A percentile compares a stretch with the other conserved stretches of the same genome.
These are phyloP conservation scores for Alopecurus myosuroides DNA, from an alignment of 176 grass and related monocot species.

Conservation along the genomic window DNA sequence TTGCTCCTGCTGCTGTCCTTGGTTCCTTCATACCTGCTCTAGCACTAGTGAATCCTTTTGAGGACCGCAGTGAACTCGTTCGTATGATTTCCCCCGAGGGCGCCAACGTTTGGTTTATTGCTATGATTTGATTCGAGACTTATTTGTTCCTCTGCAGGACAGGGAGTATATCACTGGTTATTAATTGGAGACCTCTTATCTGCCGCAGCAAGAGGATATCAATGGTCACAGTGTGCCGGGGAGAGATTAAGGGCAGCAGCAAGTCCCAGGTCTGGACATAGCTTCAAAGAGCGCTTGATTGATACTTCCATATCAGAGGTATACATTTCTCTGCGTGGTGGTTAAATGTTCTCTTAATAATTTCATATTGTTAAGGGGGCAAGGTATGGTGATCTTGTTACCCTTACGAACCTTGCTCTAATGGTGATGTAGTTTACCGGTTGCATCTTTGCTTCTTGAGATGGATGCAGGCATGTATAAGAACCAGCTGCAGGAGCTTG, in stretches of 20 bases:
- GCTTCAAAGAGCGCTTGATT: constrained; percentile 10
- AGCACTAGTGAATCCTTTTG: background rate
- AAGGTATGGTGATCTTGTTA: background rate
- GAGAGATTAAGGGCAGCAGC: background rate
- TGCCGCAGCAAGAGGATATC: constrained; percentile 3
- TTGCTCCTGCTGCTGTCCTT: background rate
- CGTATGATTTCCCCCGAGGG: constrained; percentile 14
- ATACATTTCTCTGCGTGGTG: background rate
- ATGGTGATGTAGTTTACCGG: background rate
- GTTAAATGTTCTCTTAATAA: background rate
- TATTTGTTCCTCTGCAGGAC: constrained; percentile 29
- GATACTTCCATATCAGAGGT: constrained; percentile 6
- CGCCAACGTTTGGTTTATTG: constrained; percentile 15
- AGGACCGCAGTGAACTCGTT: background rate
- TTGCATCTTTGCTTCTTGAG: background rate
- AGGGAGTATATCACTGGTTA: constrained; percentile 14
- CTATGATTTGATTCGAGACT: constrained; percentile 11
- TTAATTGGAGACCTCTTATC: background rate
- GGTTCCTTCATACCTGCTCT: background rate
- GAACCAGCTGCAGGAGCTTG: constrained; percentile 72
- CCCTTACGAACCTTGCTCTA: background rate
- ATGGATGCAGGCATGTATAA: constrained; percentile 52
- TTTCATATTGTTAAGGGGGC: background rate
- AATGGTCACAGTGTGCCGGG: background rate
- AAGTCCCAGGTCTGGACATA: constrained; percentile 3